phyloP scores from a whole-genome alignment of 441 rosid species.

The Populus hybrid region DNA sequence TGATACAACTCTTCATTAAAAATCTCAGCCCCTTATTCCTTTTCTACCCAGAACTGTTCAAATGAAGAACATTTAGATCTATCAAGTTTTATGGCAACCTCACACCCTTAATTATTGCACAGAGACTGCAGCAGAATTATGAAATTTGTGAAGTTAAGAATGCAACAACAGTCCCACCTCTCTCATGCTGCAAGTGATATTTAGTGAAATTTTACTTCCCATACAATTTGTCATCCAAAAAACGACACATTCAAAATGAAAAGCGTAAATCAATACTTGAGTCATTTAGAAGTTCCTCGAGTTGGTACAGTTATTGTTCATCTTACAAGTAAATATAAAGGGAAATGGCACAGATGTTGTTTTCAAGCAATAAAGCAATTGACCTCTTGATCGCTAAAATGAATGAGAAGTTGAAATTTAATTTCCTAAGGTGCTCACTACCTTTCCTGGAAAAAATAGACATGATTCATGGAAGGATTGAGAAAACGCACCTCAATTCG shows the following conservation, averaged over 20 bases:
- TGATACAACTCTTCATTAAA: background rate
- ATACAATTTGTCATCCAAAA: background rate
- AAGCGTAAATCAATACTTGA: background rate
- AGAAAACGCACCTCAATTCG: slow-evolving; percentile 66
- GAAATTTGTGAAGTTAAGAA: background rate
- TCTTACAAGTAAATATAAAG: background rate
- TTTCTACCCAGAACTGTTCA: background rate
- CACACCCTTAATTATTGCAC: background rate
- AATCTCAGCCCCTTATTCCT: background rate
- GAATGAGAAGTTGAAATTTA: background rate
- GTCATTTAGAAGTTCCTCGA: background rate
- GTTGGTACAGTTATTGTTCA: background rate
- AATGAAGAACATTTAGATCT: background rate
- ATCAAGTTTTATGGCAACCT: background rate
- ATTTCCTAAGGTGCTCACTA: background rate
- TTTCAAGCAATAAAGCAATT: background rate
- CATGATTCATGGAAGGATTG: background rate
- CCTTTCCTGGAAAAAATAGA: slow-evolving; percentile 1
- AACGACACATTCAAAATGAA: background rate
- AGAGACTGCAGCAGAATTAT: background rate
- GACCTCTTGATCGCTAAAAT: background rate
- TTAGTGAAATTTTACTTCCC: background rate
- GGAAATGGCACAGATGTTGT: background rate
- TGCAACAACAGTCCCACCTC: background rate
- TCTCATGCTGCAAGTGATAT: background rate